Percentiles rank a stretch among this genome's conserved stretches.
phyloP scores from a whole-genome alignment of 1,284 basidiomycete species.

The Papiliotrema nemorosa region DNA sequence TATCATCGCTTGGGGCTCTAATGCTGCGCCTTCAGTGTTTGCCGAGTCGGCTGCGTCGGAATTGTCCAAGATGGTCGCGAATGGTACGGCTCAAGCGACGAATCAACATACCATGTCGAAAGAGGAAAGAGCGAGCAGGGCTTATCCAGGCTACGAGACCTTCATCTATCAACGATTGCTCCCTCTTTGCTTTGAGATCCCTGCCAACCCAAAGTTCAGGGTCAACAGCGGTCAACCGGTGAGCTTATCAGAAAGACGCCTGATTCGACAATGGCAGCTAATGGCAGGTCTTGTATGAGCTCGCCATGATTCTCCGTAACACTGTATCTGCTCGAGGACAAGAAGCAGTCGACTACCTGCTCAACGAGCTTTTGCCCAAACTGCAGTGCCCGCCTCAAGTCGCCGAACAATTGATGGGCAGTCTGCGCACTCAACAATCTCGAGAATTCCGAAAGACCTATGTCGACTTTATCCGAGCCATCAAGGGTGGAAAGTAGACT shows the following conservation, averaged over 20 bases:
- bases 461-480: slow-evolving; percentile 61
- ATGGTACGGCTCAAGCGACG: slow-evolving; percentile 30
- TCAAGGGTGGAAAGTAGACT: not conserved
- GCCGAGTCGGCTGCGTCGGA: slow-evolving; percentile 36
- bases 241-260: slow-evolving; percentile 35
- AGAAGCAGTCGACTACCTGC: slow-evolving; percentile 80
- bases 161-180: slow-evolving; percentile 89
- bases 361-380: slow-evolving; percentile 76
- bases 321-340: slow-evolving; percentile 72
- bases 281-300: slow-evolving; percentile 76
- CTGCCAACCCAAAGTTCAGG: slow-evolving; percentile 76
- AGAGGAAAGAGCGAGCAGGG: slow-evolving; percentile 48
- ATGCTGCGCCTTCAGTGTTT: slow-evolving; percentile 39
- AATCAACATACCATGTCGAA: slow-evolving; percentile 40
- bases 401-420: slow-evolving; percentile 72
- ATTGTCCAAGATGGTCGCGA: slow-evolving; percentile 49
- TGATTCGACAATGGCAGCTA: slow-evolving; percentile 4
- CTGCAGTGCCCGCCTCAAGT: slow-evolving; percentile 79
- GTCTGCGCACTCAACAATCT: slow-evolving; percentile 70
- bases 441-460: slow-evolving; percentile 88
- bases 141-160: slow-evolving; percentile 84
- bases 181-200: slow-evolving; percentile 76
- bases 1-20: slow-evolving; percentile 71
- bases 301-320: slow-evolving; percentile 76
- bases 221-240: slow-evolving; percentile 80